Conservation (phyloP, 306 rosid species). For the Prunus salicina region DNA sequence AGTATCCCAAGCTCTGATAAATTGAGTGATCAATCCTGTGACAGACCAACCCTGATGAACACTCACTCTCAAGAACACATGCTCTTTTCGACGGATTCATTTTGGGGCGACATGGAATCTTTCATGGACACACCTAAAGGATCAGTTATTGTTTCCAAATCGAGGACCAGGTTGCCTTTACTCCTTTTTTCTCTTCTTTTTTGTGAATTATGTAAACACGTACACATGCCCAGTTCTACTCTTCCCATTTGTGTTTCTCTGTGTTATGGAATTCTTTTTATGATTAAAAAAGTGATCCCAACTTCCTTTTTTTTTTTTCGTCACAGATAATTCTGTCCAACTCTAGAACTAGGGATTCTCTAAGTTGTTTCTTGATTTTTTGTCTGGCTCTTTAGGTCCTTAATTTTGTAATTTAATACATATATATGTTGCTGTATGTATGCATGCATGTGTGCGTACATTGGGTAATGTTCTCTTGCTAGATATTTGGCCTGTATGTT, state of each 20-base stretch:
- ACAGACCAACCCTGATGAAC: slow-evolving; percentile 21
- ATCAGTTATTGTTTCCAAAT: slow-evolving; percentile 46
- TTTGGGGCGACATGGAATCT: slow-evolving; percentile 68
- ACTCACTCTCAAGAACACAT: slow-evolving; percentile 24
- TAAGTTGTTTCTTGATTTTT: neutral
- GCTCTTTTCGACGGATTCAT: slow-evolving; percentile 50
- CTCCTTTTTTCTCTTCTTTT: neutral
- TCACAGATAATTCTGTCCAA: neutral
- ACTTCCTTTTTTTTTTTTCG: neutral
- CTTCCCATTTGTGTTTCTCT: neutral
- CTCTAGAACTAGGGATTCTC: neutral
- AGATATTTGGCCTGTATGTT: neutral
- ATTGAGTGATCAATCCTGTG: slow-evolving; percentile 30
- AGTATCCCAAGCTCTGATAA: slow-evolving; percentile 20
- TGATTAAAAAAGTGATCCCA: neutral
- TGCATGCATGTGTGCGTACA: neutral
- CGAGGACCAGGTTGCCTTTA: slow-evolving; percentile 66
- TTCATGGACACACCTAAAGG: slow-evolving; percentile 58
- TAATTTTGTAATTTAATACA: too few species aligned
- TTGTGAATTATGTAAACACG: neutral
- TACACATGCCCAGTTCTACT: neutral
- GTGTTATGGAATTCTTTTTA: neutral
- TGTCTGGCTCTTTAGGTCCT: neutral
- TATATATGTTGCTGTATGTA: too few species aligned
- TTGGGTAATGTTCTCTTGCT: neutral